Base-by-base conservation (phyloP, 116 monocot species). In the Posidonia oceanica region DNA sequence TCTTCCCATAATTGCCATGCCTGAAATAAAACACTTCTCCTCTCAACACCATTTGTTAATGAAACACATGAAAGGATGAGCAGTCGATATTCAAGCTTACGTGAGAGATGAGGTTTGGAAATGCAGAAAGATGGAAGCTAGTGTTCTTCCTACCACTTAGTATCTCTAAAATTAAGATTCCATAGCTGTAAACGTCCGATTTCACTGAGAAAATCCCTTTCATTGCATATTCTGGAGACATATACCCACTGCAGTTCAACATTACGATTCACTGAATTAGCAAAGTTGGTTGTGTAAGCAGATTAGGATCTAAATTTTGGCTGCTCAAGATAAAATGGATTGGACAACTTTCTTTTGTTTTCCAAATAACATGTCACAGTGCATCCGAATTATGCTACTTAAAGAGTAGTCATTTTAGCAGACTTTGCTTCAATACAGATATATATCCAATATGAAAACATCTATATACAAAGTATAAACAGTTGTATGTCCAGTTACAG, bases 1-100 rank as follows among this genome's bases (percentile, higher is more conserved):
- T 63, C 73, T 0, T 60, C 22, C 73, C 73, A 73, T 3, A 73
- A 52, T 37, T 62, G 20, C 73, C 73, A 73, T 64, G 64, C 73
- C 73, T 73, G 63, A 60, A 36, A 70, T 22, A 29, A 29, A 29
- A 29, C 29, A 29, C 29, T n/a, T n/a, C n/a, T n/a, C n/a, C n/a
- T n/a, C n/a, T n/a, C n/a, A n/a, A n/a, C n/a, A n/a, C n/a, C n/a
- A n/a, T n/a, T n/a, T n/a, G n/a, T n/a, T n/a, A 36, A 48, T 7
- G 48, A 48, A 12, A 48, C 7, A 48, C 8, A 48, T 48, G 12
- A 23, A 4, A 23, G 29, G 18, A 4, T n/a, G 29, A 60, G 60
- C 16, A n/a, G 14, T 64, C 16, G 64, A 15, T 23, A 64, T 64
- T 14, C 7, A 16, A 39, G 39, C 65, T 66, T 42, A 66, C 66